Conservation (phyloP, 331 rosid species). For the Cydonia oblonga region DNA sequence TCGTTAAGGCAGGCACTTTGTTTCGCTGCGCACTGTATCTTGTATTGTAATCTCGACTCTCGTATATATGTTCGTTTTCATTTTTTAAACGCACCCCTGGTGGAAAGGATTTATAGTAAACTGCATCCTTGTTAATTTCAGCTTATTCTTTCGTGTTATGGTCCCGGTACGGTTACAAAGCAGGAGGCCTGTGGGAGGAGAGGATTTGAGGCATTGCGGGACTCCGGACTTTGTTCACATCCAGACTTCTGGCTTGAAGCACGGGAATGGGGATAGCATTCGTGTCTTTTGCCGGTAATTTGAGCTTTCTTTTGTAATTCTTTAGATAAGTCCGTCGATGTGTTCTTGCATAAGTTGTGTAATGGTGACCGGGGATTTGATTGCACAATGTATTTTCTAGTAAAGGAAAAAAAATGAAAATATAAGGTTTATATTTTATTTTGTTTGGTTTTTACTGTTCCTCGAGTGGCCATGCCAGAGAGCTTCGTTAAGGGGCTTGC, state of each 20-base stretch:
- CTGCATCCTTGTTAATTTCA: not conserved
- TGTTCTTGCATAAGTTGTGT: slow-evolving; percentile 20
- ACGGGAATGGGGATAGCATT: no score
- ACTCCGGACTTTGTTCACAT: slow-evolving; percentile 9
- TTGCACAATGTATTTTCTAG: slow-evolving; percentile 3
- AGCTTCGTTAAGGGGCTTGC: no score
- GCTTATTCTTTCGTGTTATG: not conserved
- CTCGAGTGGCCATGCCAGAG: no score
- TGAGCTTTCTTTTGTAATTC: slow-evolving; percentile 5
- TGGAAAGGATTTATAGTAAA: not conserved
- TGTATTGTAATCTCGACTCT: slow-evolving; percentile 5
- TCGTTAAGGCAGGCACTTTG: slow-evolving; percentile 33
- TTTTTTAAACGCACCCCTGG: not conserved
- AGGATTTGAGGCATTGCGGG: not conserved
- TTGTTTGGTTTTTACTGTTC: not conserved
- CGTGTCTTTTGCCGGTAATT: no score
- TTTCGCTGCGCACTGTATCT: slow-evolving; percentile 2
- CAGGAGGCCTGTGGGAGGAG: not conserved
- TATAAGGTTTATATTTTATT: not conserved
- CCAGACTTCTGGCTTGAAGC: not conserved
- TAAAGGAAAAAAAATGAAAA: not conserved
- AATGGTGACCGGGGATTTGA: slow-evolving; percentile 11
- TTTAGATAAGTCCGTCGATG: slow-evolving; percentile 5
- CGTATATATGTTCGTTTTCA: not conserved
- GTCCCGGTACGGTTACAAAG: not conserved